A percentile compares a stretch with the other conserved stretches of the same genome.
These are phyloP conservation scores for Lactifluus pinguis DNA, from an alignment of 768 basidiomycete species.

Conservation along the genomic window DNA sequence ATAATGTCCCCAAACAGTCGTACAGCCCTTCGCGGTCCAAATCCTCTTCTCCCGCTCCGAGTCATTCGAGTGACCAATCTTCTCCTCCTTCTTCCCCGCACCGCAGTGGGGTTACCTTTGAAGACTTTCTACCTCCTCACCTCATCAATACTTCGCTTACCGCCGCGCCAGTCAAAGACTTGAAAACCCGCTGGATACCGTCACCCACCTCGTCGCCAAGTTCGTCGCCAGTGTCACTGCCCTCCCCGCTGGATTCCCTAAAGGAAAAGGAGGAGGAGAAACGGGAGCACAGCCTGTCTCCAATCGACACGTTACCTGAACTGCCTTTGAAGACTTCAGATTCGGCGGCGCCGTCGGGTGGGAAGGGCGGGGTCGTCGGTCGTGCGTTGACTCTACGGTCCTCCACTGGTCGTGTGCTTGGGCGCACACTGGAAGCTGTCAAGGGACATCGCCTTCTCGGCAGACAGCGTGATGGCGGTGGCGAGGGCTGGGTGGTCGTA, in stretches of 20 bases:
- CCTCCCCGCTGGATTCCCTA: background rate
- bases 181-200: background rate
- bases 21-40: background rate
- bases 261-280: background rate
- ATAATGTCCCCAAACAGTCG: too few relatives aligned
- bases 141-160: background rate
- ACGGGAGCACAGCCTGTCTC: background rate
- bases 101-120: slow-evolving; percentile 2
- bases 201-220: too few relatives aligned
- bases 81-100: background rate
- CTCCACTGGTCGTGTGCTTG: background rate
- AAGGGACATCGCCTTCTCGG: background rate
- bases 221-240: background rate
- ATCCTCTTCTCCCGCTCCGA: background rate
- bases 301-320: background rate
- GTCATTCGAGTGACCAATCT: background rate
- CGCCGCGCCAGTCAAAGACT: background rate
- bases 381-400: background rate
- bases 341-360: too few relatives aligned
- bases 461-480: background rate
- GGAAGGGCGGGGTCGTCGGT: background rate
- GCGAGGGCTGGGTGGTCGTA: background rate
- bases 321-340: background rate
- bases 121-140: slow-evolving; percentile 8
- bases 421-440: background rate